Conservation (phyloP, 1,284 basidiomycete species). For the Trametes versicolor region DNA sequence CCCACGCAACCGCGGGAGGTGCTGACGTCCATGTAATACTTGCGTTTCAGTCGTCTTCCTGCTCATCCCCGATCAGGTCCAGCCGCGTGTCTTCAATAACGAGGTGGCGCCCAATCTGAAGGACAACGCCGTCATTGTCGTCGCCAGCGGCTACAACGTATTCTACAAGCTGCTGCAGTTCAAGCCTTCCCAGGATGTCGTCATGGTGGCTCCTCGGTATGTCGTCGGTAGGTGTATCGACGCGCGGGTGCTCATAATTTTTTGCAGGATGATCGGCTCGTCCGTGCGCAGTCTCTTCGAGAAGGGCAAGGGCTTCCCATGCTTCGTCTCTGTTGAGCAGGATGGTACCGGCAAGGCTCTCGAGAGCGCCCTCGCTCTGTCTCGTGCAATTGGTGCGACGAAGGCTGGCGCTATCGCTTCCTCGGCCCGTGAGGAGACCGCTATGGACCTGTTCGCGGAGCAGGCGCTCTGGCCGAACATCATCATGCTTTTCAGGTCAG, state of each 20-base stretch:
- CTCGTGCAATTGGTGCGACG: conserved; percentile 68
- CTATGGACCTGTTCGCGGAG: conserved; percentile 73
- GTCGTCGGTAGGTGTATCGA: conserved; percentile 5
- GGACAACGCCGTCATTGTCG: conserved; percentile 58
- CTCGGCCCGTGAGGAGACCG: conserved; percentile 70
- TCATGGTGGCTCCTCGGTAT: conserved; percentile 74
- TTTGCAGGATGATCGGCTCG: conserved; percentile 67
- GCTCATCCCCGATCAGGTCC: conserved; percentile 70
- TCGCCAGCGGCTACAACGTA: conserved; percentile 74
- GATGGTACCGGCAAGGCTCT: conserved; percentile 63
- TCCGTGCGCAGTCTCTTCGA: conserved; percentile 69
- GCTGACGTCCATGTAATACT: conserved; percentile 2
- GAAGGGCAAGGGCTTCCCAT: conserved; percentile 71
- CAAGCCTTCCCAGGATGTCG: conserved; percentile 63
- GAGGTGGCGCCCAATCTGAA: conserved; percentile 62
- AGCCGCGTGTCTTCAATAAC: conserved; percentile 68
- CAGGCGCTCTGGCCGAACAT: conserved; percentile 76
- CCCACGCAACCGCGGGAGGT: not conserved
- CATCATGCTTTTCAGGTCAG: conserved; percentile 67
- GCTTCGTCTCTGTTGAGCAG: conserved; percentile 72
- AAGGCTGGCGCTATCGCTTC: conserved; percentile 73
- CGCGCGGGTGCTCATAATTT: conserved; percentile 5
- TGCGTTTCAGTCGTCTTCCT: conserved; percentile 61
- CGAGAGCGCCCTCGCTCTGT: conserved; percentile 59
- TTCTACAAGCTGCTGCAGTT: conserved; percentile 69